phyloP scores from a whole-genome alignment of 1,284 basidiomycete species.

The Thelephora terrestris region DNA sequence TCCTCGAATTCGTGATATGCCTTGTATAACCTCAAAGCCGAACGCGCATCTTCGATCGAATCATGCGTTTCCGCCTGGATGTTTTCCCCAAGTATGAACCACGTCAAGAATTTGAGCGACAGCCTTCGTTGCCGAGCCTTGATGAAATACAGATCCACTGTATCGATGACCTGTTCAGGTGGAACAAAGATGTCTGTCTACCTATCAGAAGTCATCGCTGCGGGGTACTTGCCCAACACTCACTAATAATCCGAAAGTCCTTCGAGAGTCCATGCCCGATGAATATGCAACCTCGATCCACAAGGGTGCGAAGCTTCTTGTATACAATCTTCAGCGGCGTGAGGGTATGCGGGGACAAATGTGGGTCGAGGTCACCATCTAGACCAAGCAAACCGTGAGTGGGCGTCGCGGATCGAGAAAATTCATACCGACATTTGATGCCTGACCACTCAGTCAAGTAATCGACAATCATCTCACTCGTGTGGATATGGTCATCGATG shows the following conservation, averaged over 20 bases:
- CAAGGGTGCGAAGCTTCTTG: constrained; percentile 92
- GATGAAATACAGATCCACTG: constrained; percentile 90
- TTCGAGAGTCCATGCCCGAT: constrained; percentile 99
- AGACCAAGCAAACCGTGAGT: constrained; percentile 4
- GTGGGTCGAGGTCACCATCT: constrained; percentile 91
- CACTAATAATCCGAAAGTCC: constrained; percentile 97
- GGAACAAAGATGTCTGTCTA: constrained; percentile 87
- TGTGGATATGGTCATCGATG: constrained; percentile 97
- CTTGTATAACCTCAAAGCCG: constrained; percentile 82
- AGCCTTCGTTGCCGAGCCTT: constrained; percentile 76
- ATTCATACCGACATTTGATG: constrained; percentile 71
- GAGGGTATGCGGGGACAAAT: constrained; percentile 76
- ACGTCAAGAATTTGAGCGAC: constrained; percentile 89
- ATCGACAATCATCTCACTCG: constrained; percentile 90
- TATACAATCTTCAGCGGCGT: constrained; percentile 95
- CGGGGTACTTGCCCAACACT: constrained; percentile 21
- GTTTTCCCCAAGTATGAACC: constrained; percentile 84
- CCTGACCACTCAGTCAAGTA: constrained; percentile 97
- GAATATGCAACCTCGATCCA: constrained; percentile 94
- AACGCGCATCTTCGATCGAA: constrained; percentile 92
- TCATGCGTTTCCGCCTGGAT: constrained; percentile 95
- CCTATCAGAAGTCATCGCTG: not conserved
- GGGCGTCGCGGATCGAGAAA: constrained; percentile 3
- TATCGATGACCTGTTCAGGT: constrained; percentile 91
- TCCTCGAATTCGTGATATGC: constrained; percentile 73